Evolutionary conservation across 2,329 filamentous ascomycete genomes (phyloP), one percentile per base, ranked within the genome.

Genomic region (Cladosporium sp.): DNA sequence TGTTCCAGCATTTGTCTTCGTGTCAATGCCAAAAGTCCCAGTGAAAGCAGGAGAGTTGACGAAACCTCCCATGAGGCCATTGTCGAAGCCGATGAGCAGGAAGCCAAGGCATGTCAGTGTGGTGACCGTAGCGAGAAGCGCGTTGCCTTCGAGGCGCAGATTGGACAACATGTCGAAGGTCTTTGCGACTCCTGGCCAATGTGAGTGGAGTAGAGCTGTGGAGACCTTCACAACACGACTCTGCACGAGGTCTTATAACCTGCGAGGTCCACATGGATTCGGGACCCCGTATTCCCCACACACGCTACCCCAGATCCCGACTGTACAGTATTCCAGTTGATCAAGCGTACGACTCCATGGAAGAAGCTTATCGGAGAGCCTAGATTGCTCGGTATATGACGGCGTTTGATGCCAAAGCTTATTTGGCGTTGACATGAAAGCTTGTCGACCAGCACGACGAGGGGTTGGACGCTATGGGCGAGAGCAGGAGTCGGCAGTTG

Each of bases 11-110:
- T 61, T 74, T 3, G 74, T 70, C 1, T 76, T 66, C 19, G 65
- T 66, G 7, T 78, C 75, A 30, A 65, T 70, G 43, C 73, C 61
- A 60, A 81, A 80, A 0, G 74, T 76, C 0, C 66, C 51, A 51
- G 73, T 73, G 63, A 80, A 80, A 6, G 75, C 69, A 15, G 68
- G 61, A 9, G 72, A 69, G 50, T 76, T 74, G 63, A 79, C 74
- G 61, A 68, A 56, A n/a, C 69, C 69, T 19, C 69, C 75, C 75
- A 78, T 75, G 3, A 78, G 65, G 3, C 76, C 77, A 70, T 79
- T 79, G 60, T 78, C 77, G 60, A 72, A 79, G 19, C 78, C 78
- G 42, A 81, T 80, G 37, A 80, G 70, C 64, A 80, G 71, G 59
- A 81, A 81, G 0, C 78, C 76, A 39, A 80, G 61, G 30, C 75